A percentile compares a stretch with the other conserved stretches of the same genome.
Evolutionary conservation across 148 eudicot genomes (phyloP).

Genomic region (Polygonum aviculare): DNA sequence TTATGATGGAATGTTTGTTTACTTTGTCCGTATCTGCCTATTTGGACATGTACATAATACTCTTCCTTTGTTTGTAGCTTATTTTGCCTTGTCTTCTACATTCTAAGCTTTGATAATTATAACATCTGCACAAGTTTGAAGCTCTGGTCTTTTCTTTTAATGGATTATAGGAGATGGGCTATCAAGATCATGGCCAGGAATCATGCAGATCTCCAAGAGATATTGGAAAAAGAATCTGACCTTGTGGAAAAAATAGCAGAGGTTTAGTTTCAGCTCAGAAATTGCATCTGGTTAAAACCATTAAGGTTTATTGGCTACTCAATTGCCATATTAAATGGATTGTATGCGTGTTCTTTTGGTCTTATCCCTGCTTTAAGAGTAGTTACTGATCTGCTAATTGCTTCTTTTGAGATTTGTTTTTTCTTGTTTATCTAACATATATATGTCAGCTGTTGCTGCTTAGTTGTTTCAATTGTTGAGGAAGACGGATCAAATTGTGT

Average conservation of each 20-base stretch:
- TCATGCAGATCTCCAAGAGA: constrained; percentile 47
- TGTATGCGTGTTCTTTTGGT: neutral
- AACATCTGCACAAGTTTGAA: neutral
- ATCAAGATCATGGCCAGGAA: constrained; percentile 63
- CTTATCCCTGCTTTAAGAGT: neutral
- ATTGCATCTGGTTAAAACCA: constrained; percentile 22
- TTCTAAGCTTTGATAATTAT: neutral
- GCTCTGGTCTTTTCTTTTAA: constrained; percentile 1
- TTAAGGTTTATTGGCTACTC: constrained; percentile 35
- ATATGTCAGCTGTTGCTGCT: neutral
- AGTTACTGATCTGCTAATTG: neutral
- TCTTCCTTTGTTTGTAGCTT: neutral
- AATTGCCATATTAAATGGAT: constrained; percentile 4
- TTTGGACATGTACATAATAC: neutral
- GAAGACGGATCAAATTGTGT: neutral
- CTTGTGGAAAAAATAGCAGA: constrained; percentile 74
- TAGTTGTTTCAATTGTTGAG: neutral
- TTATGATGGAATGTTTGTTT: neutral
- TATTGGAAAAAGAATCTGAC: constrained; percentile 69
- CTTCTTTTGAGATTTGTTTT: neutral
- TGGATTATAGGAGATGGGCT: constrained; percentile 76
- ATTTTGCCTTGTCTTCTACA: neutral
- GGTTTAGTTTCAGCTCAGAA: constrained; percentile 52
- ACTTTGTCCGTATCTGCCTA: neutral
- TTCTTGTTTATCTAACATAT: neutral